Base-by-base conservation (phyloP, 768 basidiomycete genomes). In the Termitomyces sp. region DNA sequence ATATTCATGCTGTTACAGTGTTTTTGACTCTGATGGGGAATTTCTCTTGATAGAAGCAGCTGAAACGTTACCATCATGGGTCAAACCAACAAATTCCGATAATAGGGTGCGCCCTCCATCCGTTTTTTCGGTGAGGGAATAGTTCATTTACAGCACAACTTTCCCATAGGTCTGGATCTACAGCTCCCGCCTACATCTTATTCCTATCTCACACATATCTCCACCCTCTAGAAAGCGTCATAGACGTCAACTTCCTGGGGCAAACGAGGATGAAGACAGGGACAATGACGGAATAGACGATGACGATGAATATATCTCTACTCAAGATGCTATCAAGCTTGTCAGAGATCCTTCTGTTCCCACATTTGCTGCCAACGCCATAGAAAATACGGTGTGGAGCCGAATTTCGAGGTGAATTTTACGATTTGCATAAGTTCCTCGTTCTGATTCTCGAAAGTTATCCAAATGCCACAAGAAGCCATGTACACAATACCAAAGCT, bases 41-140 rank as follows among this genome's bases (percentile, higher is more conserved):
- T 98, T 98, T 66, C 72, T 98, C 42, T 78, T 99, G 53, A 98
- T 98, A 56, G 97, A 99, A 72, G 96, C 94, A 3, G 97, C 97
- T 20, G 89, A 97, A 49, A 80, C 76, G 27, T 73, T 99, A 13
- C 96, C 96, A 15, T 72, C 77, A 5, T 98, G 96, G 97, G 86
- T 97, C 43, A 89, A 87, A 27, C 97, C 96, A 13, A 77, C 85
- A 32, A 98, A 96, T 68, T 85, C 93, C 46, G 85, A 88, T 69
- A 96, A 98, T 73, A 86, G 97, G 77, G 94, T 95, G 73, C 74
- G 91, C 77, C 62, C 56, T 61, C 53, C 57, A 59, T 69, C 52
- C 64, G 60, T 57, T 62, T 57, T 42, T 50, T 59, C 60, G 69
- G 70, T 70, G 67, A 73, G 68, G 65, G 60, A 52, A 63, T 60